A percentile compares a stretch with the other conserved stretches of the same genome.
Conservation (phyloP, 345 rosid genomes). For the Lumnitzera racemosa region DNA sequence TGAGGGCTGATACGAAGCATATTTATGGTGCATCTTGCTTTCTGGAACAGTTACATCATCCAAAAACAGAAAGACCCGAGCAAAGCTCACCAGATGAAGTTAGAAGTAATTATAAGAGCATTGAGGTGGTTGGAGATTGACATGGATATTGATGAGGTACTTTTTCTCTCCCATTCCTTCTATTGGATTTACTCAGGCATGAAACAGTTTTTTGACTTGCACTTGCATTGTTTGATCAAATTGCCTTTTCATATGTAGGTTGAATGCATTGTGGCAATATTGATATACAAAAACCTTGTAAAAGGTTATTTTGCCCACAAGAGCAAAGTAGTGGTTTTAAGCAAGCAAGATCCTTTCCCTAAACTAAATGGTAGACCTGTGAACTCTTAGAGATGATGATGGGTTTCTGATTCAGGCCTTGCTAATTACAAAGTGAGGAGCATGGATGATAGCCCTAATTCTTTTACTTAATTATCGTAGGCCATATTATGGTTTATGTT, state of each 20-base stretch:
- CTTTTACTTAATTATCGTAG: too few species aligned
- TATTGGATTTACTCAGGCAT: background rate
- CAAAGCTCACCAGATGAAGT: slow-evolving; percentile 93
- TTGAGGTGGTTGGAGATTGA: slow-evolving; percentile 87
- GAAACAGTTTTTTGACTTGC: too few species aligned
- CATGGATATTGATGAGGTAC: slow-evolving; percentile 93
- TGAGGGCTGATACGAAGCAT: background rate
- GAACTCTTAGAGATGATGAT: slow-evolving; percentile 32
- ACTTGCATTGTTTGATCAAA: too few species aligned
- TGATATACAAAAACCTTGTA: slow-evolving; percentile 79
- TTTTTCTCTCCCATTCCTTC: slow-evolving; percentile 3
- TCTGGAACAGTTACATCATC: slow-evolving; percentile 52
- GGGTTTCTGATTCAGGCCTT: background rate
- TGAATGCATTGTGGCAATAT: slow-evolving; percentile 84
- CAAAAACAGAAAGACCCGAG: slow-evolving; percentile 78
- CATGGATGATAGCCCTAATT: background rate
- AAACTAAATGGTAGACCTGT: slow-evolving; percentile 74
- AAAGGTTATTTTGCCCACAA: slow-evolving; percentile 94
- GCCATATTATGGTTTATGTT: too few species aligned
- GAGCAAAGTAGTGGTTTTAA: slow-evolving; percentile 89
- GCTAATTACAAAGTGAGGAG: slow-evolving; percentile 1
- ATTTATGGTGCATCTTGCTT: slow-evolving; percentile 1
- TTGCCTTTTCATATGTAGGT: slow-evolving; percentile 31
- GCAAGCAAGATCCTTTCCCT: slow-evolving; percentile 97
- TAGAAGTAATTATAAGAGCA: slow-evolving; percentile 84